A percentile compares a stretch with the other conserved stretches of the same genome.
Conservation (phyloP, 78 protist genomes). For the Dictyostelium capitatum region DNA sequence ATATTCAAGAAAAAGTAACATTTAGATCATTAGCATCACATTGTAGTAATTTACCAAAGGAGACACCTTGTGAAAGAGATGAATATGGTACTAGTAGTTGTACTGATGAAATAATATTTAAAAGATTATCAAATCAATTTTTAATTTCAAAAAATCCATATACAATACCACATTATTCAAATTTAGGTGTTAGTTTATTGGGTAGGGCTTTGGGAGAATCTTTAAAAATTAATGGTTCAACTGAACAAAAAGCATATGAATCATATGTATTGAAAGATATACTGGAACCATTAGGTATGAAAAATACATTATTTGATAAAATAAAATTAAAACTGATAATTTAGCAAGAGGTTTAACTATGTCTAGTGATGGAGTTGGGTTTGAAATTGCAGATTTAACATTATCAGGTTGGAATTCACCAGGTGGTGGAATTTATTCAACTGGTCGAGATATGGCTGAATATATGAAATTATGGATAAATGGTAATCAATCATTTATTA, state of each 20-base stretch:
- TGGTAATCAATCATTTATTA: not conserved
- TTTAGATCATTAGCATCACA: slow-evolving; percentile 59
- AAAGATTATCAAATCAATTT: slow-evolving; percentile 22
- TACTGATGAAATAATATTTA: slow-evolving; percentile 27
- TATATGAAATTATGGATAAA: not conserved
- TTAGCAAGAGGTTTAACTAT: not conserved
- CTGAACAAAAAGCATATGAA: slow-evolving; percentile 20
- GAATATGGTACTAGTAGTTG: not conserved
- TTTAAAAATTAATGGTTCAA: not conserved
- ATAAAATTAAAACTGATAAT: slow-evolving; percentile 23
- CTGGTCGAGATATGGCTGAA: slow-evolving; percentile 30
- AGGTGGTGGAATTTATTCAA: slow-evolving; percentile 40
- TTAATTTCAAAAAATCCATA: slow-evolving; percentile 15
- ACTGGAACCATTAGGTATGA: slow-evolving; percentile 42
- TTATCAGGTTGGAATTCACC: slow-evolving; percentile 77
- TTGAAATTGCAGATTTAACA: not conserved
- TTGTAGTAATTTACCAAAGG: slow-evolving; percentile 46
- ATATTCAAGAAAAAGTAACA: slow-evolving; percentile 35
- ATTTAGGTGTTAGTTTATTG: slow-evolving; percentile 17
- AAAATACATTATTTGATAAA: not conserved
- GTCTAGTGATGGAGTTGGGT: slow-evolving; percentile 8
- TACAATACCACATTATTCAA: slow-evolving; percentile 33
- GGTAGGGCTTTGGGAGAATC: slow-evolving; percentile 23
- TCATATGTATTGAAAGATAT: slow-evolving; percentile 24
- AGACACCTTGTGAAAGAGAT: slow-evolving; percentile 29